A percentile compares a stretch with the other conserved stretches of the same genome.
phyloP scores from a whole-genome alignment of 2,329 filamentous ascomycete species.

The Periconia sp. region DNA sequence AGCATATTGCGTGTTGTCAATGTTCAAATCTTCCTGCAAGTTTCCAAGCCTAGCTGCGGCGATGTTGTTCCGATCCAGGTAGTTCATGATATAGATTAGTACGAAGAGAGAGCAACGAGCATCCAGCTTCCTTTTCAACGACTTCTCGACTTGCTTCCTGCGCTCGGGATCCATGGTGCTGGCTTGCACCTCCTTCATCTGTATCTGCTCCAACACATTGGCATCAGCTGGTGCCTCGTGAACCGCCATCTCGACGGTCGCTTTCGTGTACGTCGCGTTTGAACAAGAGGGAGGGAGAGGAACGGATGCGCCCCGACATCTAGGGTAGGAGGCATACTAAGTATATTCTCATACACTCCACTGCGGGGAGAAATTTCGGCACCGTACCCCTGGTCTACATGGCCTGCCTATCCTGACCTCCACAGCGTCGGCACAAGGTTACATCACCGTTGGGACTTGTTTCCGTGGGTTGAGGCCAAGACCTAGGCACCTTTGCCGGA shows the following conservation, averaged over 20 bases:
- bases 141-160: constrained; percentile 39
- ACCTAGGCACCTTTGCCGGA: too few species aligned
- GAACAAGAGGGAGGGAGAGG: neutral
- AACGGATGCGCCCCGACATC: neutral
- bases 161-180: constrained; percentile 34
- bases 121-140: constrained; percentile 42
- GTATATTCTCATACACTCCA: neutral
- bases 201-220: constrained; percentile 9
- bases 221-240: too few species aligned
- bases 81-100: constrained; percentile 47
- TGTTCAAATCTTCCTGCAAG: constrained; percentile 36
- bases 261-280: neutral
- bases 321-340: neutral
- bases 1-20: constrained; percentile 39
- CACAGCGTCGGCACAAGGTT: neutral
- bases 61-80: constrained; percentile 40
- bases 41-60: constrained; percentile 41
- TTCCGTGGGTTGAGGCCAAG: constrained; percentile 1
- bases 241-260: constrained; percentile 4
- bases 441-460: neutral
- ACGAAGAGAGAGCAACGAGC: constrained; percentile 40
- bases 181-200: constrained; percentile 1
- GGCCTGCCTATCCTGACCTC: too few species aligned
- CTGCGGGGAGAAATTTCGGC: neutral
- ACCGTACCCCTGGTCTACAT: neutral